A percentile compares a stretch with the other conserved stretches of the same genome.
These are phyloP conservation scores for Nicotiana knightiana DNA, from an alignment of 257 asterid genomes.

Conservation along the genomic window DNA sequence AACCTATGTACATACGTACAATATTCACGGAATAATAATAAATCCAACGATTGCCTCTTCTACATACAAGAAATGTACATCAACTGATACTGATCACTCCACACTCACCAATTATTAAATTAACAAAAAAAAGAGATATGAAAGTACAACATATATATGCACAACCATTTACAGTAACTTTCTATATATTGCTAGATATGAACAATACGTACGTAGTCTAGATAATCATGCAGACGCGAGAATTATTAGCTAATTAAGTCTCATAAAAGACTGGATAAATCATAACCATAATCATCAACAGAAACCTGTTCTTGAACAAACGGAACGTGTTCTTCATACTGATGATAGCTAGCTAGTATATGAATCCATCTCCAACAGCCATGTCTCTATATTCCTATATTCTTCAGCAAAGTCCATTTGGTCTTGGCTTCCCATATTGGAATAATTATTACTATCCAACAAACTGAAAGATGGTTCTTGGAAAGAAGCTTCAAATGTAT, in stretches of 20 bases:
- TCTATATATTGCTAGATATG: neutral
- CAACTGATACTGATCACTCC: neutral
- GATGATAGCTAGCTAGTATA: constrained; percentile 11
- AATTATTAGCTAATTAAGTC: neutral
- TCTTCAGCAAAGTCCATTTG: constrained; percentile 12
- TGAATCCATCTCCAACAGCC: constrained; percentile 46
- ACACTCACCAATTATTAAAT: neutral
- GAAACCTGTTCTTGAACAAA: constrained; percentile 37
- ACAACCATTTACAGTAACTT: neutral
- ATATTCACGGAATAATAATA: neutral
- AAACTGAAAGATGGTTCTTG: constrained; percentile 17
- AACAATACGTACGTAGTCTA: neutral
- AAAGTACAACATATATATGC: neutral
- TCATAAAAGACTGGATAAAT: constrained; percentile 24
- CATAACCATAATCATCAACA: constrained; percentile 32
- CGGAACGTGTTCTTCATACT: constrained; percentile 12
- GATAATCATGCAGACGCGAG: neutral
- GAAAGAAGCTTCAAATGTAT: constrained; percentile 27
- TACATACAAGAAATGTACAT: neutral
- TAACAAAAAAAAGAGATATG: neutral
- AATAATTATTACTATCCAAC: constrained; percentile 11
- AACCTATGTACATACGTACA: neutral
- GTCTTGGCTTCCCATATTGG: constrained; percentile 8
- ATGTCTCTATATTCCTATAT: constrained; percentile 40
- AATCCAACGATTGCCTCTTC: neutral